Conservation (phyloP, 805 yeast genomes). For the Yarrowia alimentaria region DNA sequence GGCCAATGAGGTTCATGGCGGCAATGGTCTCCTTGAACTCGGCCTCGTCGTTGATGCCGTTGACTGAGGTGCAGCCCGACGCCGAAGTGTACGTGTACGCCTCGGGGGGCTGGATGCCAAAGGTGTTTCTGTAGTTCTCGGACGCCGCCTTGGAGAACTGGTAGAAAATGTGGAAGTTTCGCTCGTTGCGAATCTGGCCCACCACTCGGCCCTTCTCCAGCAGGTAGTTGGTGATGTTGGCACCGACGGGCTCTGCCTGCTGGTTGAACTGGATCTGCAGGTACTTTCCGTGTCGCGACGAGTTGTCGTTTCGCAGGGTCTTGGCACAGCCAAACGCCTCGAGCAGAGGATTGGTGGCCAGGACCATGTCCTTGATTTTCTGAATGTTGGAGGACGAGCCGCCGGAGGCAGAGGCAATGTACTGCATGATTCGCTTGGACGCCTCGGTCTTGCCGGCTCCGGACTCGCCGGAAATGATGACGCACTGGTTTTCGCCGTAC, state of each 20-base stretch:
- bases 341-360: constrained; percentile 91
- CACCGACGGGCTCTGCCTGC: constrained; percentile 85
- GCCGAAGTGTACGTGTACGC: constrained; percentile 85
- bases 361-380: constrained; percentile 91
- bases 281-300: constrained; percentile 91
- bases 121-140: constrained; percentile 74
- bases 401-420: constrained; percentile 83
- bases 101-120: constrained; percentile 93
- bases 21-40: constrained; percentile 78
- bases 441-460: constrained; percentile 99
- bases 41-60: constrained; percentile 75
- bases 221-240: constrained; percentile 91
- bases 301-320: constrained; percentile 82
- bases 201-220: constrained; percentile 96
- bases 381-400: constrained; percentile 64
- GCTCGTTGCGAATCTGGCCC: constrained; percentile 85
- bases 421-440: constrained; percentile 96
- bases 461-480: constrained; percentile 94
- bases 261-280: constrained; percentile 84
- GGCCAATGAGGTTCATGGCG: constrained; percentile 88
- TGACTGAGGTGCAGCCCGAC: constrained; percentile 81
- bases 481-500: constrained; percentile 93
- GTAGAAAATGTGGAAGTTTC: constrained; percentile 96
- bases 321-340: constrained; percentile 95
- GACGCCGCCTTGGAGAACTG: constrained; percentile 92